These are phyloP conservation scores for Pseudotsuga menziesii DNA, from an alignment of 75 land plant species.

Conservation along the genomic window DNA sequence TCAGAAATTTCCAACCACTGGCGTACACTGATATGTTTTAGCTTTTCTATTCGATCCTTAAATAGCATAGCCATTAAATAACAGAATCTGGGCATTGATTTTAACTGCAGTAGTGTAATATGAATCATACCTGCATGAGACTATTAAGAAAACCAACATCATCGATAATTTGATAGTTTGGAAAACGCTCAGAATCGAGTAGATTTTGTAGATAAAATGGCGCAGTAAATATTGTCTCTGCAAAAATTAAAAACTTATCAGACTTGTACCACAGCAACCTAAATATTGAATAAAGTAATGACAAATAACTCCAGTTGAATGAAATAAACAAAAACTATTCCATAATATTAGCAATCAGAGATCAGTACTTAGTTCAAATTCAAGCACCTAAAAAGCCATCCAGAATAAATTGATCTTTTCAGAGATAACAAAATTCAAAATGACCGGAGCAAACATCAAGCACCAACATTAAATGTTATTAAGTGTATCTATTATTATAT, in stretches of 20 bases:
- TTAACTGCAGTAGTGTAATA: neutral
- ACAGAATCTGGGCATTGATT: neutral
- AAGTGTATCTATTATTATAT: too few species aligned
- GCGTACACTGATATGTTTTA: neutral
- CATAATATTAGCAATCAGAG: neutral
- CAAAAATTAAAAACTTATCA: conserved; percentile 7
- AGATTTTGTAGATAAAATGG: conserved; percentile 50
- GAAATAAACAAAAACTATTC: neutral
- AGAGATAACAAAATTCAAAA: neutral
- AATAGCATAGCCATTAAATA: neutral
- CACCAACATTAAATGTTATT: too few species aligned
- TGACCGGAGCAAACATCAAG: too few species aligned
- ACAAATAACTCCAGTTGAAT: neutral
- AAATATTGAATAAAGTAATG: neutral
- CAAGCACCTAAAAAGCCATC: neutral
- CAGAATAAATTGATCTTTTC: neutral
- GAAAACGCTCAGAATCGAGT: conserved; percentile 43
- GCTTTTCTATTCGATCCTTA: neutral
- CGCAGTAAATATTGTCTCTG: conserved; percentile 41
- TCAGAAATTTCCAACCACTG: neutral
- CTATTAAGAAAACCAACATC: conserved; percentile 33
- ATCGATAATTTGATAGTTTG: conserved; percentile 47
- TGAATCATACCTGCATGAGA: conserved; percentile 28
- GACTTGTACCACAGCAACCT: neutral
- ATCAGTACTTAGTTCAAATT: neutral